Base-by-base conservation (phyloP, 768 basidiomycete genomes). In the Inosperma sp. region DNA sequence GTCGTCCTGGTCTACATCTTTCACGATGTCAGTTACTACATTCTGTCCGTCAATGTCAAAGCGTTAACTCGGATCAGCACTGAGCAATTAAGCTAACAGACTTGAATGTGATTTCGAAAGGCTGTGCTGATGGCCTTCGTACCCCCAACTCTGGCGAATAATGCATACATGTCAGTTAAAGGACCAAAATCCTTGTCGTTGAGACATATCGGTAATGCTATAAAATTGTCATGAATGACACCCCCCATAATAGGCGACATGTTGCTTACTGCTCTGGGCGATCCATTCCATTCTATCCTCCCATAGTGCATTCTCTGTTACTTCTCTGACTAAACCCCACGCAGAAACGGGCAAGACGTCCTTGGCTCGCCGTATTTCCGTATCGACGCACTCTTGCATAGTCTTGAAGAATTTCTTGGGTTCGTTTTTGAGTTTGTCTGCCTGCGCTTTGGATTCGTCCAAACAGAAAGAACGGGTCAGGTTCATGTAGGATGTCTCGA, bases 41-140 rank as follows among this genome's bases (percentile, higher is more conserved):
- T 63, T 66, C 88, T 89, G 56, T 0, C 13, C 16, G 49, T 4
- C 31, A 49, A 39, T 14, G 48, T 48, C 19, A 34, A 36, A 31
- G 36, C 27, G 36, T 39, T 6, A 45, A 41, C 9, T 14, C 19
- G 29, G 5, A 0, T 54, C n/a, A n/a, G n/a, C n/a, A n/a, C n/a
- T n/a, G n/a, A 36, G 37, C 31, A 14, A 10, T 37, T 14, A 12
- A 47, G 27, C 17, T 19, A 25, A 60, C 67, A 35, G 48, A 84
- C 89, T 68, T 79, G 75, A 37, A 90, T 68, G 52, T 82, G 72
- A 2, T 66, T 68, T 52, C 80, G 81, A 68, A 90, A 90, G 7
- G 84, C 79, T 3, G 65, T 67, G 47, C 78, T 74, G 1, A 93
- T 71, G 2, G 73, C 65, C 48, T 77, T 76, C 27, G 79, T 64